A percentile compares a stretch with the other conserved stretches of the same genome.
Evolutionary conservation across 139 green algal genomes (phyloP).

Genomic region (Chlorella sorokiniana): DNA sequence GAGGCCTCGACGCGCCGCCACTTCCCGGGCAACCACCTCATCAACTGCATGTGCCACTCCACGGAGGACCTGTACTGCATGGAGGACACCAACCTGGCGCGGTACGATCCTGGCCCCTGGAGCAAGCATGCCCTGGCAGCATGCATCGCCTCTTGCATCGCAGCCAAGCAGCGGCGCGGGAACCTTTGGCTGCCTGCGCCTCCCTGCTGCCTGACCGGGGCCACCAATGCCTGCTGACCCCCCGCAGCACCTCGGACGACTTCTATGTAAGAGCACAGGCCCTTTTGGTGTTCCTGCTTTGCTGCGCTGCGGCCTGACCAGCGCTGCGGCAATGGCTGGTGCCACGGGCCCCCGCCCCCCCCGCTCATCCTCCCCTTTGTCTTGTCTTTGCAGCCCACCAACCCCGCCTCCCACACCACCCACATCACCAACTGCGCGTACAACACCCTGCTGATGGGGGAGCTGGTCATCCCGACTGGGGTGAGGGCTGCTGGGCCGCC

Average conservation of each 20-base stretch:
- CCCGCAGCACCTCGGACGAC: conserved; percentile 76
- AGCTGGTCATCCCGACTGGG: conserved; percentile 58
- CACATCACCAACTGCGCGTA: conserved; percentile 90
- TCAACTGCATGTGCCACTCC: conserved; percentile 99
- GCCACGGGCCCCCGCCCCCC: background rate
- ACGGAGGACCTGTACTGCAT: conserved; percentile 77
- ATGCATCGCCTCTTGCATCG: background rate
- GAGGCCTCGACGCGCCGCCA: conserved; percentile 75
- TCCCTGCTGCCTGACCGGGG: background rate
- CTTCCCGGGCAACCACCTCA: conserved; percentile 90
- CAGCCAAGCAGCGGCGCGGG: background rate
- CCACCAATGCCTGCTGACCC: too few species aligned
- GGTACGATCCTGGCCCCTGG: conserved; percentile 25
- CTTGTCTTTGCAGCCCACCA: conserved; percentile 63
- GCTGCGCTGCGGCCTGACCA: too few species aligned
- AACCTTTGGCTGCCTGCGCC: background rate
- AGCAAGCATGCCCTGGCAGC: background rate
- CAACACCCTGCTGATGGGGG: conserved; percentile 78
- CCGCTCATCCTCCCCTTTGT: background rate
- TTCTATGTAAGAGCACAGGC: conserved; percentile 46
- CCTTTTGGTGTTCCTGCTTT: background rate
- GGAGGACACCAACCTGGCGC: conserved; percentile 77
- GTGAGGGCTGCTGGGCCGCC: background rate
- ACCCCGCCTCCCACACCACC: conserved; percentile 73
- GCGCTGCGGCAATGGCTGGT: too few species aligned